A percentile compares a stretch with the other conserved stretches of the same genome.
Conservation (phyloP, 2,329 filamentous ascomycete species). For the Phialemonium atrogriseum region DNA sequence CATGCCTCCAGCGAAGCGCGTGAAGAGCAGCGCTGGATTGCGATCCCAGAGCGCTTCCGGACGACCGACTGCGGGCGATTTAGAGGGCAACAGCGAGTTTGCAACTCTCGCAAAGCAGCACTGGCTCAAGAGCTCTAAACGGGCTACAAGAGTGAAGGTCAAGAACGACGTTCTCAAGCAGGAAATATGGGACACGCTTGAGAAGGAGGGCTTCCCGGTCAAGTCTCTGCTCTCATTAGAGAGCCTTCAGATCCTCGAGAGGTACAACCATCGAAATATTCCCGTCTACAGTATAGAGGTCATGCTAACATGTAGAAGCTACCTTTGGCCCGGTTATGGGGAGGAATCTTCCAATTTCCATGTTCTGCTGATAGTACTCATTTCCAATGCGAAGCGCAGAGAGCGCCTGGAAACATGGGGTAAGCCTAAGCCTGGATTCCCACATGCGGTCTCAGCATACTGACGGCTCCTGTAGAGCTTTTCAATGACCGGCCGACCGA, state of each 20-base stretch:
- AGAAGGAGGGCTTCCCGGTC: constrained; percentile 70
- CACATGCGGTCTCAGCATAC: neutral
- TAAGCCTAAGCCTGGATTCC: constrained; percentile 29
- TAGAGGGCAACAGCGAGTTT: constrained; percentile 64
- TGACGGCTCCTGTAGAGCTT: constrained; percentile 42
- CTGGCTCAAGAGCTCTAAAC: constrained; percentile 66
- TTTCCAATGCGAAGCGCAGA: constrained; percentile 80
- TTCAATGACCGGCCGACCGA: constrained; percentile 71
- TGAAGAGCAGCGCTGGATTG: constrained; percentile 40
- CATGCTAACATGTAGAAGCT: constrained; percentile 43
- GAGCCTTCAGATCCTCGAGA: constrained; percentile 83
- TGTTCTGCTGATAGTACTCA: constrained; percentile 74
- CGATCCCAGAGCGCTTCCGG: constrained; percentile 32
- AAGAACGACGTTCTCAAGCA: constrained; percentile 80
- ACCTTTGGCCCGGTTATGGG: constrained; percentile 88
- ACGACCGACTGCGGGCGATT: constrained; percentile 57
- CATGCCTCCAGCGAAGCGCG: constrained; percentile 54
- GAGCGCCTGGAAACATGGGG: constrained; percentile 86
- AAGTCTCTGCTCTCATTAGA: constrained; percentile 76
- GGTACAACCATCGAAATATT: too few relatives aligned
- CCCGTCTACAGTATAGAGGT: too few relatives aligned
- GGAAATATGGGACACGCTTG: constrained; percentile 81
- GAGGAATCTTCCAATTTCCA: constrained; percentile 89
- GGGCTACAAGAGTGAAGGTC: constrained; percentile 58
- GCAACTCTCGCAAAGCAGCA: constrained; percentile 72